phyloP scores from a whole-genome alignment of 257 asterid genomes.

The Lycium ferocissimum region DNA sequence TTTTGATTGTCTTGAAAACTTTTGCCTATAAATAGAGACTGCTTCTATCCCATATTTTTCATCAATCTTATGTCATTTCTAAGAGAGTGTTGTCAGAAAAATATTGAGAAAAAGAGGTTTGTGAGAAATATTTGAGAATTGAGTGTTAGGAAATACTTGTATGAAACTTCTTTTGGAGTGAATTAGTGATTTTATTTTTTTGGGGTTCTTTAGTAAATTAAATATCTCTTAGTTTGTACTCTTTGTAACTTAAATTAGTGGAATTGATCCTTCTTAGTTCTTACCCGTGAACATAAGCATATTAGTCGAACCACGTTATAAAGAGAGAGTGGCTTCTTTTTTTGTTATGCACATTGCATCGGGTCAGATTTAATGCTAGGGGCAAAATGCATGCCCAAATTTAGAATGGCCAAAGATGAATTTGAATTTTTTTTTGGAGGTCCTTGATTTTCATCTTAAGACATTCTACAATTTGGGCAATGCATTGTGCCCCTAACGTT shows the following conservation, averaged over 20 bases:
- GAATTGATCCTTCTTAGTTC: no score
- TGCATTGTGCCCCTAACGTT: background rate
- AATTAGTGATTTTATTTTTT: background rate
- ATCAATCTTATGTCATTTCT: background rate
- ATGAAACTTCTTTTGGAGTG: background rate
- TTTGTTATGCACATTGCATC: no score
- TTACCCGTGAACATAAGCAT: no score
- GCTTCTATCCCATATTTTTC: background rate
- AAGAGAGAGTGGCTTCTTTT: no score
- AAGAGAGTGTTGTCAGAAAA: no score
- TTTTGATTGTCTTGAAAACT: background rate
- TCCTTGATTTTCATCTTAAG: background rate
- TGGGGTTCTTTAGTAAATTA: background rate
- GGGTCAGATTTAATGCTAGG: background rate
- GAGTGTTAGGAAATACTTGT: background rate
- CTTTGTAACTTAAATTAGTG: no score
- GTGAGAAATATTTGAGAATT: background rate
- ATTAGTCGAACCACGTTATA: no score
- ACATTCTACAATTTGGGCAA: background rate
- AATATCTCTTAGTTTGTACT: no score
- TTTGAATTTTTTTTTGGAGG: no score
- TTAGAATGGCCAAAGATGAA: background rate
- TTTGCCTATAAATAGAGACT: background rate
- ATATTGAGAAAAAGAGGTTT: background rate
- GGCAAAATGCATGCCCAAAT: background rate